Evolutionary conservation across 768 basidiomycete genomes (phyloP).

Genomic region (Candolleomyces eurysporus): DNA sequence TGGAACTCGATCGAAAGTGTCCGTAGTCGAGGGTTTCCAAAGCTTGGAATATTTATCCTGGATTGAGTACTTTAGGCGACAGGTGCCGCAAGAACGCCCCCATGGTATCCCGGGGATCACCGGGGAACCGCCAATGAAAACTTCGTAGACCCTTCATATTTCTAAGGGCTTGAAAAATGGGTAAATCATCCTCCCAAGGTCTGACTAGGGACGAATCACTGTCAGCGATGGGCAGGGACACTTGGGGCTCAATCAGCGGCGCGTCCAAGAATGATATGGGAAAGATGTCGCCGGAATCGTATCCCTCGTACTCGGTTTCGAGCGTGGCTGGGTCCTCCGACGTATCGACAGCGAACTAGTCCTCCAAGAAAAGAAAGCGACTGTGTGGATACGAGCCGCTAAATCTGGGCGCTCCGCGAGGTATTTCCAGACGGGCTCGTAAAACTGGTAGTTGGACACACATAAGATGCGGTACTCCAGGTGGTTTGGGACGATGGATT

Average conservation of each 20-base stretch:
- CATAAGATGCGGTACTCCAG: background rate
- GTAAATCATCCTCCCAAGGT: background rate
- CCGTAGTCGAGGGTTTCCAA: background rate
- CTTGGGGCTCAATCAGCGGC: background rate
- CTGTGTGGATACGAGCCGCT: background rate
- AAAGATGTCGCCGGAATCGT: background rate
- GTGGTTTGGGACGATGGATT: background rate
- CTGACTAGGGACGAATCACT: background rate
- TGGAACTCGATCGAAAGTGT: background rate
- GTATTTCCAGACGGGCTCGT: background rate
- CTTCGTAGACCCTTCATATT: background rate
- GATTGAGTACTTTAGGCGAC: background rate
- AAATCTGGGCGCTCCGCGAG: background rate
- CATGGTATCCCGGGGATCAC: no score
- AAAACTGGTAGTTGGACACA: background rate
- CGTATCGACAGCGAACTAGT: background rate
- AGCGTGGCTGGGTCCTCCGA: background rate
- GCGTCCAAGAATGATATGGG: background rate
- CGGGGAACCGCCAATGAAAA: background rate
- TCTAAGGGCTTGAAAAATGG: background rate
- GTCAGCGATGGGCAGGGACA: background rate
- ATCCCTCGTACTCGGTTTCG: background rate
- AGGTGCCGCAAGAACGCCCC: background rate
- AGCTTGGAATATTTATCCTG: background rate
- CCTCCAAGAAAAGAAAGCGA: background rate